Evolutionary conservation across 148 eudicot genomes (phyloP).

Genomic region (Fagopyrum homotropicum): DNA sequence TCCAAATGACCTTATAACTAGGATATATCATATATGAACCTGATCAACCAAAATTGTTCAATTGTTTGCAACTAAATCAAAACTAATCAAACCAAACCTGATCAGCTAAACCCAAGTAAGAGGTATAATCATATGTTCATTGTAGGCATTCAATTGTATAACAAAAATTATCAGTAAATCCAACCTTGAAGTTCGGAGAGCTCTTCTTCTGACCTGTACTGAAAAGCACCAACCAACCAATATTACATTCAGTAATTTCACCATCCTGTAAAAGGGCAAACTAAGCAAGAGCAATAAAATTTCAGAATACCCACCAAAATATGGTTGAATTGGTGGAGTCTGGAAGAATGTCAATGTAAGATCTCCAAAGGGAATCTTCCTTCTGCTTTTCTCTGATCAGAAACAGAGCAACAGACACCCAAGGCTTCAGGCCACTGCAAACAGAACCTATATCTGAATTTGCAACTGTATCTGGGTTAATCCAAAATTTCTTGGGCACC

Average conservation of each 20-base stretch:
- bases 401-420: slow-evolving; percentile 83
- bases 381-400: slow-evolving; percentile 63
- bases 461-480: slow-evolving; percentile 63
- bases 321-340: slow-evolving; percentile 72
- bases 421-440: slow-evolving; percentile 77
- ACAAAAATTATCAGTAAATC: not conserved
- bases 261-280: not conserved
- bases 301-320: slow-evolving; percentile 65
- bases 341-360: slow-evolving; percentile 69
- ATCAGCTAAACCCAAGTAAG: not conserved
- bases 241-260: not conserved
- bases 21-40: no score
- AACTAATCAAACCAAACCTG: no score
- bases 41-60: no score
- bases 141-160: no score
- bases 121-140: no score
- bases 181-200: slow-evolving; percentile 83
- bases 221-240: slow-evolving; percentile 27
- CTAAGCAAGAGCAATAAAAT: not conserved
- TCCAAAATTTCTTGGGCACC: slow-evolving; percentile 80
- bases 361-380: slow-evolving; percentile 48
- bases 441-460: slow-evolving; percentile 68
- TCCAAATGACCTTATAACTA: no score
- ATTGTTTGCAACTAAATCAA: no score
- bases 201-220: slow-evolving; percentile 99